Evolutionary conservation across 495 filamentous ascomycete genomes (phyloP).

Genomic region (Penicillium ochrochloron): DNA sequence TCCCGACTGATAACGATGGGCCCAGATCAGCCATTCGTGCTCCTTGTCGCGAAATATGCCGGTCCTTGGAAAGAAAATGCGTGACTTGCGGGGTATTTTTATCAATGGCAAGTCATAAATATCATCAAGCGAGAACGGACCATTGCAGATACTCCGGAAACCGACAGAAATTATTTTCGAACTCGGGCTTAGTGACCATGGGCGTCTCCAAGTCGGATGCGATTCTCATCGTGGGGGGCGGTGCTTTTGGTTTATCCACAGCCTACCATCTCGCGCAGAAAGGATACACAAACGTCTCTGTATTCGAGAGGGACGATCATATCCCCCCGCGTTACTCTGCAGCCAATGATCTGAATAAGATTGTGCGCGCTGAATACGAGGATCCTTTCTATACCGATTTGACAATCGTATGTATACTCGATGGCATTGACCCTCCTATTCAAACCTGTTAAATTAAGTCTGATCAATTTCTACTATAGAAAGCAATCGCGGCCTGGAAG

Average conservation of each 20-base stretch:
- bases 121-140: not conserved
- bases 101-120: not conserved
- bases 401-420: constrained; percentile 28
- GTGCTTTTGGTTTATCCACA: constrained; percentile 56
- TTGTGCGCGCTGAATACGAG: constrained; percentile 60
- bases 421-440: not conserved
- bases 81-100: constrained; percentile 13
- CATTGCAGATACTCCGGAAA: not conserved
- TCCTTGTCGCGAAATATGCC: constrained; percentile 9
- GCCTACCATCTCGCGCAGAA: constrained; percentile 51
- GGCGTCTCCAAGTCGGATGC: constrained; percentile 28
- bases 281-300: constrained; percentile 50
- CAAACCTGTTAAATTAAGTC: not conserved
- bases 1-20: constrained; percentile 11
- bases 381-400: constrained; percentile 58
- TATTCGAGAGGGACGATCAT: constrained; percentile 33
- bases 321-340: constrained; percentile 44
- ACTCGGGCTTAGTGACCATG: constrained; percentile 19
- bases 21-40: constrained; percentile 4
- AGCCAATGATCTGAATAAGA: constrained; percentile 60
- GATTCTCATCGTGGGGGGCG: constrained; percentile 47
- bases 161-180: not conserved
- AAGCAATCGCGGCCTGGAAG: constrained; percentile 57
- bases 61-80: constrained; percentile 1
- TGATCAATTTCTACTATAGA: constrained; percentile 29